Percentiles rank a stretch among this genome's conserved stretches.
phyloP scores from a whole-genome alignment of 2,329 filamentous ascomycete species.

The Colletotrichum euphorbiae region DNA sequence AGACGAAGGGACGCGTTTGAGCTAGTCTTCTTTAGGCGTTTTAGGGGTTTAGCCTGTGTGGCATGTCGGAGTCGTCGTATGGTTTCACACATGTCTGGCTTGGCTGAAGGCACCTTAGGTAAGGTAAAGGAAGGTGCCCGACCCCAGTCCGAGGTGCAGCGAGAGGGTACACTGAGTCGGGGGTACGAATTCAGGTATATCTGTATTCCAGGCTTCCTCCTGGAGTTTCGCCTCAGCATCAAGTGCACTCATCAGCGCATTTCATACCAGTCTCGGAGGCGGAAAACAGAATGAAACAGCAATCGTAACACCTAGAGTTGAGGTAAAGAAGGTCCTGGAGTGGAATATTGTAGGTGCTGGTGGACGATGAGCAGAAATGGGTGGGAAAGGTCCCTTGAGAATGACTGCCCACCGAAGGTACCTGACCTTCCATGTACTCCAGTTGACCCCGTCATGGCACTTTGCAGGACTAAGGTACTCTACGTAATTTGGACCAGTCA shows the following conservation, averaged over 20 bases:
- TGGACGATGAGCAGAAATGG: slow-evolving; percentile 4
- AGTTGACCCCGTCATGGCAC: background rate
- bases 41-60: slow-evolving; percentile 22
- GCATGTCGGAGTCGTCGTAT: background rate
- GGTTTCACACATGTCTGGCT: slow-evolving; percentile 8
- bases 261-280: too few species aligned
- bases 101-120: background rate
- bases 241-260: too few species aligned
- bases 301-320: too few species aligned
- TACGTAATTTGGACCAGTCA: slow-evolving; percentile 22
- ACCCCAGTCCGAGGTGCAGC: background rate
- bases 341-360: too few species aligned
- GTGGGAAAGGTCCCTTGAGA: slow-evolving; percentile 3
- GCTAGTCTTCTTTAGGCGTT: slow-evolving; percentile 19
- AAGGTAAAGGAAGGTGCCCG: background rate
- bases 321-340: too few species aligned
- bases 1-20: slow-evolving; percentile 33
- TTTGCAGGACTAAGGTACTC: slow-evolving; percentile 1
- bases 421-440: too few species aligned
- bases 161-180: background rate
- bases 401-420: too few species aligned
- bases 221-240: too few species aligned
- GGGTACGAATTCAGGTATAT: too few species aligned
- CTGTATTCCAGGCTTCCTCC: too few species aligned
- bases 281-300: too few species aligned